Evolutionary conservation across 2,329 filamentous ascomycete genomes (phyloP), one percentile per base, ranked within the genome.

Genomic region (Aspergillus melleus): DNA sequence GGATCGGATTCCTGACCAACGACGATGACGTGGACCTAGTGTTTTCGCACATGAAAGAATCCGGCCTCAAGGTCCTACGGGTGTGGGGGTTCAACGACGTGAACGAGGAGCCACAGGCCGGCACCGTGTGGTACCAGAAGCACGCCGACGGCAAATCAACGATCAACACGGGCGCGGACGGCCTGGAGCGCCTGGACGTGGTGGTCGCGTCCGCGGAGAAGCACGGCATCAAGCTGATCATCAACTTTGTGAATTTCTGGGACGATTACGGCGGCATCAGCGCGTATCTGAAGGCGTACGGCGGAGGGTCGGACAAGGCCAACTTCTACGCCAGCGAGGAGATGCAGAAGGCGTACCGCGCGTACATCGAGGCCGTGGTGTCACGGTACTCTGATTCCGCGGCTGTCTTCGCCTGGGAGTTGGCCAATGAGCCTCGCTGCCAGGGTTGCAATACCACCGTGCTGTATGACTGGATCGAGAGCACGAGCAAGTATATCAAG

Each of bases 381-480:
- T 82, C 74, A 20, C 79, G 87, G 11, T 90, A 88, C 74, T 82
- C 77, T 50, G 76, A 80, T 61, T 88, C 84, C 0, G 74, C 83
- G 0, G 82, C 87, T 0, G 81, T 90, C 51, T 85, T 90, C 64
- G 85, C 86, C 0, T 90, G 88, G 88, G 87, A 90, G 67, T 76
- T 90, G 1, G 84, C 80, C 58, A 90, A 90, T 64, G 88, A 90
- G 73, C 84, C 87, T 16, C 80, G 87, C 60, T 89, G 87, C 75
- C 77, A 81, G 14, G 82, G 84, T 12, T 90, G 88, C 69, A 75
- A 77, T 46, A 82, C 84, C 1, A 79, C 80, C 8, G 80, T 87
- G 22, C 79, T 90, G 61, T 82, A 80, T 39, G 78, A 83, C 50
- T 90, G 87, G 88, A 86, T 86, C 19, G 75, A 78, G 46, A 73